Evolutionary conservation across 164 flowering plant species (phyloP).

Genomic region (Berberis thunbergii): DNA sequence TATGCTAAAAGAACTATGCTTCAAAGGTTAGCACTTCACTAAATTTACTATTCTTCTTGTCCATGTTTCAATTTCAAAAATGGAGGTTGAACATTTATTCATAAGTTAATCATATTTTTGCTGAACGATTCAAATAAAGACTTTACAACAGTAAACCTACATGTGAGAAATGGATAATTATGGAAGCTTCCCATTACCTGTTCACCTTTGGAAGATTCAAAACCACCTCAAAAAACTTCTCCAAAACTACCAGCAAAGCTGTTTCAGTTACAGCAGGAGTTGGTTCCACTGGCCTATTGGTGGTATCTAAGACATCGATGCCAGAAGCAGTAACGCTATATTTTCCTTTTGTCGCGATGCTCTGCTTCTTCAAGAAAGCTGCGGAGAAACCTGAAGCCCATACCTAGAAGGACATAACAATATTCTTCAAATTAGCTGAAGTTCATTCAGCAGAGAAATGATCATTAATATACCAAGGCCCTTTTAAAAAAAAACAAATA

Average conservation of each 20-base stretch:
- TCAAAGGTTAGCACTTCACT: too few relatives aligned
- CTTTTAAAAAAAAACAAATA: too few relatives aligned
- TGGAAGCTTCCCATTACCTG: conserved; percentile 33
- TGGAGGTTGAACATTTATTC: too few relatives aligned
- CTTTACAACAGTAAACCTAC: not conserved
- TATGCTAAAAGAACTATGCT: too few relatives aligned
- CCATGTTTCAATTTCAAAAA: too few relatives aligned
- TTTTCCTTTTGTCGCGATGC: conserved; percentile 64
- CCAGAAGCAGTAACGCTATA: conserved; percentile 15
- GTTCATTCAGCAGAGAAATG: too few relatives aligned
- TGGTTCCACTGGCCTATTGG: conserved; percentile 23
- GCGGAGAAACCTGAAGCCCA: conserved; percentile 99
- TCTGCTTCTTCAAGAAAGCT: conserved; percentile 84
- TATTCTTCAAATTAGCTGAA: not conserved
- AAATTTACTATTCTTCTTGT: too few relatives aligned
- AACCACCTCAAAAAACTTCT: conserved; percentile 77
- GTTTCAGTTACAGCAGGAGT: conserved; percentile 76
- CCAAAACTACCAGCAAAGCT: conserved; percentile 61
- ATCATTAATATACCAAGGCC: too few relatives aligned
- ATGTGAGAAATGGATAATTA: not conserved
- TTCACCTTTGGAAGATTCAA: conserved; percentile 76
- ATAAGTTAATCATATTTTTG: too few relatives aligned
- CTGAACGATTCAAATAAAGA: too few relatives aligned
- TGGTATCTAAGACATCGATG: conserved; percentile 15
- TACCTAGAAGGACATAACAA: conserved; percentile 33